Evolutionary conservation across 1,139 yeast species (phyloP), one percentile per base, ranked within the genome.

Genomic region (Candida smagusa): DNA sequence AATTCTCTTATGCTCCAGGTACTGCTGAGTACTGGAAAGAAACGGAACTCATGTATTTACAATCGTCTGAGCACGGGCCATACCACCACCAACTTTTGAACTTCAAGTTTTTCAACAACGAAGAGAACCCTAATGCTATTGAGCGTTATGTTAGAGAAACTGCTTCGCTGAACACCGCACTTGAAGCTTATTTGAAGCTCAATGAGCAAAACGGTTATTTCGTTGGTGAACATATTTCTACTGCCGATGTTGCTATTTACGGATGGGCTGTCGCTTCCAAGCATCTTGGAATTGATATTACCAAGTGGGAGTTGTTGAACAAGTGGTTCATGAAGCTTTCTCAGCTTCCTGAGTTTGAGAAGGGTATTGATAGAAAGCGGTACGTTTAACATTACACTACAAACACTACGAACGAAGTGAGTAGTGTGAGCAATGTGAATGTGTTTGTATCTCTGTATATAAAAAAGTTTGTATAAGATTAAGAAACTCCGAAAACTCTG

Each of bases 61-160:
- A 76, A 53, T 68, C 75, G 58, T 75, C 80, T 0, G 81, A 81
- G 6, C 59, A 75, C 35, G 80, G 83, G 19, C 84, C 84, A 41
- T 73, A 73, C 71, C 77, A 72, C 46, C 83, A 84, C 7, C 82
- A 78, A 49, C 76, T 74, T 26, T 56, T 59, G 44, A 79, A 73
- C 51, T 80, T 77, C 52, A 36, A 38, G 3, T 30, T 49, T 2
- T 68, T 39, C 48, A 77, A 81, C 5, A 57, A 61, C 0, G 66
- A 75, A 47, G 54, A 9, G 4, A 9, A 74, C 30, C 76, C 69
- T 26, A 76, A 74, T 46, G 84, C 68, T n/a, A 68, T 72, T 35
- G 58, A 68, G 25, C 63, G 84, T 42, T 80, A 72, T 49, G 41
- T 49, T 9, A 63, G 61, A 21, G 84, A 80, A 48, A 69, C 79